Evolutionary conservation across 2,329 filamentous ascomycete species (phyloP).

Genomic region (Penicillium sp.): DNA sequence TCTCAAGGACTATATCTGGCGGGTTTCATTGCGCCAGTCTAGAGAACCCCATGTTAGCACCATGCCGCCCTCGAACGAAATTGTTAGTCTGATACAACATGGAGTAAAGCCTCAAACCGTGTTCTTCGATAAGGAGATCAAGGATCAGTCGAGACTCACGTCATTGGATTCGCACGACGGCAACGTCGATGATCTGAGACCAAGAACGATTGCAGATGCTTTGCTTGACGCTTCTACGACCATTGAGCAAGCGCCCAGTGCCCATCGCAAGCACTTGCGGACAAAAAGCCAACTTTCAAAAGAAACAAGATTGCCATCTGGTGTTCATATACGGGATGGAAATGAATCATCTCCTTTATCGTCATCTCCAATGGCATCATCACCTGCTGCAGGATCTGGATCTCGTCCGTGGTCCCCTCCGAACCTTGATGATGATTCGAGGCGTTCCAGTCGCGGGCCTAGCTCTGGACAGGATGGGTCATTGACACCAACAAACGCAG

Average conservation of each 20-base stretch:
- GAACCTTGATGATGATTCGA: constrained; percentile 35
- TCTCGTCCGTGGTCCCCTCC: constrained; percentile 36
- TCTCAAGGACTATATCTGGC: constrained; percentile 87
- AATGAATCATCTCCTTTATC: constrained; percentile 29
- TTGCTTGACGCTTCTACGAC: constrained; percentile 87
- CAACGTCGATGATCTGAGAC: constrained; percentile 41
- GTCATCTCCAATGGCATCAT: constrained; percentile 38
- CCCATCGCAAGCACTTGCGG: constrained; percentile 42
- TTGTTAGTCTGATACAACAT: constrained; percentile 71
- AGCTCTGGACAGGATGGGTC: constrained; percentile 32
- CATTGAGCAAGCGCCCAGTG: constrained; percentile 62
- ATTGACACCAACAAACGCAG: constrained; percentile 30
- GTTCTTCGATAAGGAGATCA: constrained; percentile 76
- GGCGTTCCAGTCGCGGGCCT: constrained; percentile 24
- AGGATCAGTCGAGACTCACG: constrained; percentile 43
- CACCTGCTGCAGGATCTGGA: constrained; percentile 31
- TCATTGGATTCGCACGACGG: constrained; percentile 27
- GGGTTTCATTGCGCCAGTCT: constrained; percentile 68
- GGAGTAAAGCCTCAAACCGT: constrained; percentile 82
- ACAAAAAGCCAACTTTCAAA: constrained; percentile 42
- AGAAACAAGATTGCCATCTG: constrained; percentile 17
- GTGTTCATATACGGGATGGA: constrained; percentile 3
- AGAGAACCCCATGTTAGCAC: constrained; percentile 44
- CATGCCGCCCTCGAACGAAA: constrained; percentile 57
- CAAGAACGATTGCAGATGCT: constrained; percentile 84